Base-by-base conservation (phyloP, 2,329 filamentous ascomycete genomes). In the Aspergillus calidoustus region DNA sequence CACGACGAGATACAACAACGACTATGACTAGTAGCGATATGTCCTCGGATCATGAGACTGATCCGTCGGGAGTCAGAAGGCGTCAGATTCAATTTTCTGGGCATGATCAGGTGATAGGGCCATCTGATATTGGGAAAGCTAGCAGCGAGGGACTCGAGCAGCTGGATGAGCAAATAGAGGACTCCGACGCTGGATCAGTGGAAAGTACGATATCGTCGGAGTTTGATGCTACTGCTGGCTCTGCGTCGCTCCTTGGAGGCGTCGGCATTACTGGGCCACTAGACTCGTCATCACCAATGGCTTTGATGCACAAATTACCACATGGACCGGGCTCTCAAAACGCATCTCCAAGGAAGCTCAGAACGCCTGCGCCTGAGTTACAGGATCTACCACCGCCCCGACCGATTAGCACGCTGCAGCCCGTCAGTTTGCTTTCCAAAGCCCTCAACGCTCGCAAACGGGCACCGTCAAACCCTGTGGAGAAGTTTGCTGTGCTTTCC, bases 21-120 rank as follows among this genome's bases (percentile, higher is more conserved):
- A 89, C 87, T 0, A 83, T 86, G 9, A 88, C 87, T 4, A 89
- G 87, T 70, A 89, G 86, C 67, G 87, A 89, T 49, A 80, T 89
- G 77, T 89, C 86, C 0, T 88, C 86, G 0, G 87, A 89, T 63
- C 88, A 88, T 66, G 87, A 89, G 64, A 72, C 84, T 31, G 84
- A 86, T 54, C 77, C 82, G 0, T 79, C 81, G 7, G 76, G 79
- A 0, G 86, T 85, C 72, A 83, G 81, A 67, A 81, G 82, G 63
- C 82, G 84, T 54, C 80, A 84, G 56, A 79, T 86, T 46, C 81
- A 83, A 49, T 80, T 79, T 60, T 76, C 78, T n/a, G 66, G 64
- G 3, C 68, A 73, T 59, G 71, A 76, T 58, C 72, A 79, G 63
- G 62, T 78, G 30, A 68, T 75, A n/a, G 73, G 76, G 47, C 70